Percentiles rank a stretch among this genome's conserved stretches.
These are phyloP conservation scores for Cyberlindnera mycetangii DNA, from an alignment of 805 yeast genomes.

Conservation along the genomic window DNA sequence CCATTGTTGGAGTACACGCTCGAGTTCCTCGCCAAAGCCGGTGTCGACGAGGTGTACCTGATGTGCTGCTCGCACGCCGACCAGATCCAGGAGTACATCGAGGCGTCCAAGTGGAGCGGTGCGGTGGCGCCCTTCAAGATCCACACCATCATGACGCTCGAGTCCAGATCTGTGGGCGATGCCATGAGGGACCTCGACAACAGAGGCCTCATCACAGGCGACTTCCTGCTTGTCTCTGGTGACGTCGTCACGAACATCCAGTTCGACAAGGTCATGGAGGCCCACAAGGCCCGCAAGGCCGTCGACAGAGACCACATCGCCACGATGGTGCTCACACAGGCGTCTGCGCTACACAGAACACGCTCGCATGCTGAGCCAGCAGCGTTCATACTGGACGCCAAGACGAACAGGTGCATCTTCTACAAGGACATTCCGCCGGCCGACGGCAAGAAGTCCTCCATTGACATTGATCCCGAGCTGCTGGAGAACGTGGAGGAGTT, in stretches of 20 bases:
- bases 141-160: constrained; percentile 76
- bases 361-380: constrained; percentile 82
- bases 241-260: constrained; percentile 94
- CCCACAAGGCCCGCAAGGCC: constrained; percentile 68
- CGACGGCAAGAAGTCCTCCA: constrained; percentile 40
- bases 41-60: constrained; percentile 84
- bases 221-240: constrained; percentile 86
- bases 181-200: constrained; percentile 95
- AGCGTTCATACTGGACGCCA: constrained; percentile 74
- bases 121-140: constrained; percentile 79
- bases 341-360: constrained; percentile 80
- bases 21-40: constrained; percentile 88
- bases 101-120: constrained; percentile 63
- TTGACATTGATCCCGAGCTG: constrained; percentile 80
- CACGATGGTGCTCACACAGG: constrained; percentile 89
- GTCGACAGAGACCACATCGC: constrained; percentile 87
- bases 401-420: constrained; percentile 72
- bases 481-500: constrained; percentile 73
- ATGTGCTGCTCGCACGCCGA: constrained; percentile 92
- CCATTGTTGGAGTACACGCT: constrained; percentile 94
- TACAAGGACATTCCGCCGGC: constrained; percentile 73
- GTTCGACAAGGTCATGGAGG: constrained; percentile 65
- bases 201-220: constrained; percentile 85
- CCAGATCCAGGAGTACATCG: constrained; percentile 79
- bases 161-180: constrained; percentile 91